These are phyloP conservation scores for Colletotrichum liriopes DNA, from an alignment of 2,329 filamentous ascomycete genomes.

Conservation along the genomic window DNA sequence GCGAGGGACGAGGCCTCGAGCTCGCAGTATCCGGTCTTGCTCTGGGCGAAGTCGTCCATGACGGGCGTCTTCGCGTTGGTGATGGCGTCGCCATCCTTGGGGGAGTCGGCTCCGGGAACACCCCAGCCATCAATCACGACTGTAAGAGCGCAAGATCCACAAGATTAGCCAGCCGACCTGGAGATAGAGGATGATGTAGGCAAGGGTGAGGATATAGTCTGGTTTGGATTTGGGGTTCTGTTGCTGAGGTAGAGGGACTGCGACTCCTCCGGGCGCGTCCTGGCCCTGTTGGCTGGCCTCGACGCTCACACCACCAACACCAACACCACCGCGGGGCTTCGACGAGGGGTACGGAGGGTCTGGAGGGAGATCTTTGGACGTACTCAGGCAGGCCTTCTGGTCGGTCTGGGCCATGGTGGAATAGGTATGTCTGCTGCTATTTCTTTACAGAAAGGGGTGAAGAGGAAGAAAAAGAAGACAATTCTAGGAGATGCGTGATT, in stretches of 20 bases:
- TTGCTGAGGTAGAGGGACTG: constrained; percentile 40
- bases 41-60: constrained; percentile 93
- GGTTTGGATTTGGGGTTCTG: constrained; percentile 40
- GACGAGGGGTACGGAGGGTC: constrained; percentile 46
- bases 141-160: constrained; percentile 68
- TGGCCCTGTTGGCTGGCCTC: constrained; percentile 25
- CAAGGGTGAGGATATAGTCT: constrained; percentile 44
- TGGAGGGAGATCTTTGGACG: constrained; percentile 57
- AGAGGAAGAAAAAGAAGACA: constrained; percentile 6
- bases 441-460: constrained; percentile 28
- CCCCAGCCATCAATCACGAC: constrained; percentile 99
- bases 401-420: constrained; percentile 68
- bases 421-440: constrained; percentile 21
- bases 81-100: constrained; percentile 94
- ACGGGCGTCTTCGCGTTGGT: constrained; percentile 91
- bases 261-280: constrained; percentile 7
- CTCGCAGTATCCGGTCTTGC: constrained; percentile 87
- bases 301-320: constrained; percentile 10
- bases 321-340: constrained; percentile 37
- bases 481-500: constrained; percentile 51
- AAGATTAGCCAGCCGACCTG: constrained; percentile 74
- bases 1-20: constrained; percentile 97
- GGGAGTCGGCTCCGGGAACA: constrained; percentile 84
- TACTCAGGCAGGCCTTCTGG: constrained; percentile 76
- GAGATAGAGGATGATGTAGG: constrained; percentile 69